phyloP scores from a whole-genome alignment of 371 early-diverging fungal species.

The Nosema muscidifuracis region DNA sequence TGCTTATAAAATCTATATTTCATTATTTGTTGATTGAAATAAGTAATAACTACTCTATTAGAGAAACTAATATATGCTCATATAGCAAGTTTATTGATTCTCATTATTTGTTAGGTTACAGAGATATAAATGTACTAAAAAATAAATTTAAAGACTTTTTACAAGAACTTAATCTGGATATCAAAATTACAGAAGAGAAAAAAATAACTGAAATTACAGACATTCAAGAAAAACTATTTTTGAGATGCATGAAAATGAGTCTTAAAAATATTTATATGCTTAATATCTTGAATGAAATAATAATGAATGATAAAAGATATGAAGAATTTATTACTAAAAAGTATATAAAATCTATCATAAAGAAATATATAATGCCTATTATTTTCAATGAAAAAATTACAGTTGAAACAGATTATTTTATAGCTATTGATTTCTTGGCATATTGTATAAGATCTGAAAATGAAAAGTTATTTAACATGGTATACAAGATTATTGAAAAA shows the following conservation, averaged over 20 bases:
- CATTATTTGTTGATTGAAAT: no score
- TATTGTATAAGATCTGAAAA: not conserved
- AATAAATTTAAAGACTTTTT: no score
- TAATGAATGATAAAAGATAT: not conserved
- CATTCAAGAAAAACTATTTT: no score
- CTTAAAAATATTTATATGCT: not conserved
- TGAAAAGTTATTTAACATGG: not conserved
- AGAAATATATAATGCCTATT: not conserved
- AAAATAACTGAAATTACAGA: no score
- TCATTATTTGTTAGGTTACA: no score
- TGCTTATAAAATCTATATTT: no score
- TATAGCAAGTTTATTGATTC: no score
- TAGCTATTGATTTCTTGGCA: not conserved
- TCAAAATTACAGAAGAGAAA: no score
- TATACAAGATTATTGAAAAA: not conserved
- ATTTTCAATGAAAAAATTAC: not conserved
- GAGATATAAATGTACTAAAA: no score
- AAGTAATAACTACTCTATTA: no score
- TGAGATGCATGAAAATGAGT: not conserved
- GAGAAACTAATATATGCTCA: no score
- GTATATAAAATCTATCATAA: not conserved
- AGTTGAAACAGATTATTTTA: not conserved
- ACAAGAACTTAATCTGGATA: no score
- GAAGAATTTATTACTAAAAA: not conserved
- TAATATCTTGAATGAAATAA: not conserved